Evolutionary conservation across 2,329 filamentous ascomycete species (phyloP).

Genomic region (Calonectria fujianensis): DNA sequence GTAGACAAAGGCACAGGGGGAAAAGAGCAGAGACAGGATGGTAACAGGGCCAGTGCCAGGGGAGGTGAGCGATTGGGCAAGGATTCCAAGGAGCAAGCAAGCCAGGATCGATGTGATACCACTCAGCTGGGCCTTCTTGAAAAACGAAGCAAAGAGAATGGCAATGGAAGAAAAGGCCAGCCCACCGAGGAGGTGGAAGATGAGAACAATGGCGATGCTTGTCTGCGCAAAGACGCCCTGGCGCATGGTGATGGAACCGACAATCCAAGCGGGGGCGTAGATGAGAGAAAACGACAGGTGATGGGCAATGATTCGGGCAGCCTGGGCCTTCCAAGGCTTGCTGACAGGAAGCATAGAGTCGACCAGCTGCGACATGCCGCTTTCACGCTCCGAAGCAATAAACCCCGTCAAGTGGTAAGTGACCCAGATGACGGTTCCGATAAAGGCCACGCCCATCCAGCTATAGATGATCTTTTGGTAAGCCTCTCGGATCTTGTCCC

Average conservation of each 20-base stretch:
- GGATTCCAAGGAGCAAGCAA: slow-evolving; percentile 84
- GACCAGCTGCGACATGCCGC: slow-evolving; percentile 90
- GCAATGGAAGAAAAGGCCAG: slow-evolving; percentile 87
- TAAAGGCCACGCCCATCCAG: slow-evolving; percentile 86
- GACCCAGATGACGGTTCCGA: slow-evolving; percentile 86
- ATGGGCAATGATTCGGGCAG: slow-evolving; percentile 84
- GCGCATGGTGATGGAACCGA: slow-evolving; percentile 80
- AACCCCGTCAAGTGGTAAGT: slow-evolving; percentile 92
- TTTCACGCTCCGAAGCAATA: slow-evolving; percentile 89
- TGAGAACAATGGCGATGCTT: slow-evolving; percentile 78
- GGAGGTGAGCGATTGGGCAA: slow-evolving; percentile 83
- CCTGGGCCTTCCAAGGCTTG: slow-evolving; percentile 84
- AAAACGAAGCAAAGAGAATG: slow-evolving; percentile 87
- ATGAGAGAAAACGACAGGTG: slow-evolving; percentile 87
- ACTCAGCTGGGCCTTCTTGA: slow-evolving; percentile 90
- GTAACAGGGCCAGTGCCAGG: slow-evolving; percentile 79
- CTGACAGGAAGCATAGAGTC: slow-evolving; percentile 93
- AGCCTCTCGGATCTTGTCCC: slow-evolving; percentile 77
- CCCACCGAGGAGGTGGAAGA: slow-evolving; percentile 86
- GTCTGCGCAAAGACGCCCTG: slow-evolving; percentile 80
- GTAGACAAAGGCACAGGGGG: slow-evolving; percentile 91
- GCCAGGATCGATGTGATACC: slow-evolving; percentile 86
- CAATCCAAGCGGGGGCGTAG: slow-evolving; percentile 88
- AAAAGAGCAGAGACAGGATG: slow-evolving; percentile 84
- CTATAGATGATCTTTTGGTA: slow-evolving; percentile 85